A percentile compares a stretch with the other conserved stretches of the same genome.
Evolutionary conservation across 2,329 filamentous ascomycete species (phyloP).

Genomic region (Pseudogymnoascus pannorum): DNA sequence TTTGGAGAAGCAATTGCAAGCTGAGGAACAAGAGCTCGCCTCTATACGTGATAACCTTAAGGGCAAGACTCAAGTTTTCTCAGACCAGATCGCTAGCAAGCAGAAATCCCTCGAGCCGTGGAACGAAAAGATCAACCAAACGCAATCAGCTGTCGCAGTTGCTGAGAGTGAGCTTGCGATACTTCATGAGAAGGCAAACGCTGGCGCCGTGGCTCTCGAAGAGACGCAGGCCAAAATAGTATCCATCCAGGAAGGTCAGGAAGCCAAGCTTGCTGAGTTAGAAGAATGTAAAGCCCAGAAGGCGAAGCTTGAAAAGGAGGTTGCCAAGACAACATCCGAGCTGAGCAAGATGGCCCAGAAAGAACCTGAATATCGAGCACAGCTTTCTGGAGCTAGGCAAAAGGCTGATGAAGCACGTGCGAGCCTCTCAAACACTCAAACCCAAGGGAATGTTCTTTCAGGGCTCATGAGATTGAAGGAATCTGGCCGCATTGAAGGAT

Average conservation of each 20-base stretch:
- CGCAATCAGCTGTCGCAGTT: slow-evolving; percentile 87
- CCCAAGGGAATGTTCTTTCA: slow-evolving; percentile 83
- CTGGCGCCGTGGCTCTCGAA: slow-evolving; percentile 74
- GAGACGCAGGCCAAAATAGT: slow-evolving; percentile 76
- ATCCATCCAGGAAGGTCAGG: slow-evolving; percentile 62
- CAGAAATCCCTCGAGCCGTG: slow-evolving; percentile 94
- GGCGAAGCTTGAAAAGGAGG: slow-evolving; percentile 65
- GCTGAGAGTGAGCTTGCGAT: slow-evolving; percentile 93
- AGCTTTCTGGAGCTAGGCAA: slow-evolving; percentile 82
- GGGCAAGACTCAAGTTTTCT: slow-evolving; percentile 91
- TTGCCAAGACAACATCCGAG: slow-evolving; percentile 62
- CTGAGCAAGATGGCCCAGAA: slow-evolving; percentile 64
- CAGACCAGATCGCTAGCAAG: slow-evolving; percentile 83
- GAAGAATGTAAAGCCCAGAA: slow-evolving; percentile 69
- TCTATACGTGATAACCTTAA: slow-evolving; percentile 82
- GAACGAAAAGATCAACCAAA: slow-evolving; percentile 95
- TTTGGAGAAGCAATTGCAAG: slow-evolving; percentile 68
- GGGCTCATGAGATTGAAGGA: slow-evolving; percentile 92
- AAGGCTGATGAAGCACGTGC: slow-evolving; percentile 94
- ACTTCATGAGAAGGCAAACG: slow-evolving; percentile 79
- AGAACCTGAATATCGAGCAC: slow-evolving; percentile 74
- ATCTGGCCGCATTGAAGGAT: slow-evolving; percentile 92
- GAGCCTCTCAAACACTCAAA: slow-evolving; percentile 82
- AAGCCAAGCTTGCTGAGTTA: slow-evolving; percentile 65
- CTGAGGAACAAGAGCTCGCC: slow-evolving; percentile 74